Evolutionary conservation across 257 asterid genomes (phyloP).

Genomic region (Rhazya stricta): DNA sequence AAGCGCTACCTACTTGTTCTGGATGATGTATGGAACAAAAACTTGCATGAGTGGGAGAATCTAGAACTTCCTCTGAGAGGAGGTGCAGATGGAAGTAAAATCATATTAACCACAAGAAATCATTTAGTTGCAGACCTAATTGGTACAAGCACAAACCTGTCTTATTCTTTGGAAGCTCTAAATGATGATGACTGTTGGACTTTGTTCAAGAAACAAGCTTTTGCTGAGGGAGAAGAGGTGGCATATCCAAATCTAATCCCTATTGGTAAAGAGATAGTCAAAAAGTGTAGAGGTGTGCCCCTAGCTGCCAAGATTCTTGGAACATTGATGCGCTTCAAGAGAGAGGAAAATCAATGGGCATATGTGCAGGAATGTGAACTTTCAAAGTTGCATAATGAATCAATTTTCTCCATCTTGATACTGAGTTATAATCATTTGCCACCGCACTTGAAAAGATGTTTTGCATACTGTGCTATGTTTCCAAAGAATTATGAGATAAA

Average conservation of each 20-base stretch:
- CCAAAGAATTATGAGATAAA: conserved; percentile 4
- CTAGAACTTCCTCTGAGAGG: conserved; percentile 12
- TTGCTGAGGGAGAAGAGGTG: conserved; percentile 8
- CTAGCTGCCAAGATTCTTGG: conserved; percentile 30
- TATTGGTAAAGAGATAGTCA: conserved; percentile 28
- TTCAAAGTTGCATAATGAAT: conserved; percentile 26
- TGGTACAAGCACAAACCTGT: conserved; percentile 19
- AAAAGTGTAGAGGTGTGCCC: conserved; percentile 27
- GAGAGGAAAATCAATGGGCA: conserved; percentile 25
- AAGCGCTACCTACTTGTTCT: conserved; percentile 21
- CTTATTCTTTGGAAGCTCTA: conserved; percentile 12
- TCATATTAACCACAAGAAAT: conserved; percentile 29
- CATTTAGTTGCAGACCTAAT: conserved; percentile 21
- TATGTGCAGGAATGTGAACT: conserved; percentile 21
- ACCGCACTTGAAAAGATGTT: conserved; percentile 2
- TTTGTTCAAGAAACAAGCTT: conserved; percentile 22
- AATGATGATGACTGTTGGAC: conserved; percentile 23
- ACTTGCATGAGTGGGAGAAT: conserved; percentile 27
- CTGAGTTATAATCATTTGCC: conserved; percentile 19
- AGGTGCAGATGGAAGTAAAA: conserved; percentile 22
- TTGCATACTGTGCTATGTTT: conserved; percentile 5
- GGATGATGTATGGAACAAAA: conserved; percentile 40
- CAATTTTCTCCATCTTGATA: conserved; percentile 20
- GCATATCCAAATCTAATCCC: conserved; percentile 8
- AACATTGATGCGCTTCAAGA: conserved; percentile 24